These are phyloP conservation scores for Colletotrichum camelliae DNA, from an alignment of 2,329 filamentous ascomycete genomes.

Conservation along the genomic window DNA sequence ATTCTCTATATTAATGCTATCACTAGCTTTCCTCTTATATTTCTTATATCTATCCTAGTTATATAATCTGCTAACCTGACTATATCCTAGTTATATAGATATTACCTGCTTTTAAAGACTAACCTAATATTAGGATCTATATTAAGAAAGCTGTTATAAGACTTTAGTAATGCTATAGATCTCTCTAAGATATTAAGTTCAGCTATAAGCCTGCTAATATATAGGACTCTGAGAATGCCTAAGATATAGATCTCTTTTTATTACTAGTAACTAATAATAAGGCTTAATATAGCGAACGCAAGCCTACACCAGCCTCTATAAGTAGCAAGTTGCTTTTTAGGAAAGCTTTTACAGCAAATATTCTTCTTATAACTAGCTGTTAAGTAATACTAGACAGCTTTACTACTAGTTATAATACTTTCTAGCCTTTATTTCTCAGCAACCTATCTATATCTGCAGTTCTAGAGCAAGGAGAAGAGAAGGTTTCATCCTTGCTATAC, in stretches of 20 bases:
- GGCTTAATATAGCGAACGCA: too few species aligned
- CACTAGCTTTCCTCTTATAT: neutral
- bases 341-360: neutral
- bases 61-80: neutral
- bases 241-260: neutral
- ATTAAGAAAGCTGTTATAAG: neutral
- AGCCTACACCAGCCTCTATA: neutral
- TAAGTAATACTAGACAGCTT: neutral
- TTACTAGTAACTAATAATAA: too few species aligned
- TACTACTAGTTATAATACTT: neutral
- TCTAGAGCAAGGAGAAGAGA: neutral
- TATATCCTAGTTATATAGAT: neutral
- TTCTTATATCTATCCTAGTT: neutral
- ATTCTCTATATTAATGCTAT: neutral
- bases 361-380: neutral
- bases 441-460: neutral
- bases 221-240: neutral
- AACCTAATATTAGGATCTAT: neutral
- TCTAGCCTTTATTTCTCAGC: neutral
- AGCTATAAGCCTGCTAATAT: neutral
- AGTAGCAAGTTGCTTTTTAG: neutral
- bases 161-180: neutral
- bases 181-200: neutral
- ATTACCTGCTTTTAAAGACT: neutral
- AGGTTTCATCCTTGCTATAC: neutral